Evolutionary conservation across 2,329 filamentous ascomycete species (phyloP).

Genomic region (Colletotrichum simmondsii): DNA sequence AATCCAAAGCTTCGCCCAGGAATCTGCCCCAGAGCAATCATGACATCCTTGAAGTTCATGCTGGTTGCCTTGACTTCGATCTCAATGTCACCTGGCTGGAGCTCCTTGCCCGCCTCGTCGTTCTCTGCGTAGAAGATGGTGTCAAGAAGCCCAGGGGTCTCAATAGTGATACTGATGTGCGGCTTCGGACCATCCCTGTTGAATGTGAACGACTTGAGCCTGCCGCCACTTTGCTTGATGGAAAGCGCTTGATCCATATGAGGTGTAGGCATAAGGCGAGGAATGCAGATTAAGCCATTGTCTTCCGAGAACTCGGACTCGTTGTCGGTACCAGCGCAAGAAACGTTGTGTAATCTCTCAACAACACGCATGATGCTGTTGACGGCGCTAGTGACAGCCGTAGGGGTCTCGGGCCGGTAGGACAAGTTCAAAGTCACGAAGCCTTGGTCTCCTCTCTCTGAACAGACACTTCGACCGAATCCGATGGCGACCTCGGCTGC

Average conservation of each 20-base stretch:
- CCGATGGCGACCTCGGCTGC: background rate
- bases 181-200: background rate
- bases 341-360: background rate
- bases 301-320: background rate
- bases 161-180: conserved; percentile 12
- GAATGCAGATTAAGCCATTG: background rate
- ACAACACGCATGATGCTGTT: background rate
- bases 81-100: conserved; percentile 40
- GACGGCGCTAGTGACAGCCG: background rate
- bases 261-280: background rate
- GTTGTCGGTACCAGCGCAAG: background rate
- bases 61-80: conserved; percentile 38
- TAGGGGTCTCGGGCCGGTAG: background rate
- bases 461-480: background rate
- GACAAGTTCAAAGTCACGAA: background rate
- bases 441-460: background rate
- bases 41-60: conserved; percentile 49
- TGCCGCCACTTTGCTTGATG: background rate
- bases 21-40: conserved; percentile 47
- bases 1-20: conserved; percentile 42
- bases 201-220: background rate
- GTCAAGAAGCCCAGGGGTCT: conserved; percentile 13
- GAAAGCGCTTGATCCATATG: background rate
- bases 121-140: conserved; percentile 9
- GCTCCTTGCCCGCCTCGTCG: background rate